Evolutionary conservation across 2,329 filamentous ascomycete genomes (phyloP).

Genomic region (Cladosporium phlei): DNA sequence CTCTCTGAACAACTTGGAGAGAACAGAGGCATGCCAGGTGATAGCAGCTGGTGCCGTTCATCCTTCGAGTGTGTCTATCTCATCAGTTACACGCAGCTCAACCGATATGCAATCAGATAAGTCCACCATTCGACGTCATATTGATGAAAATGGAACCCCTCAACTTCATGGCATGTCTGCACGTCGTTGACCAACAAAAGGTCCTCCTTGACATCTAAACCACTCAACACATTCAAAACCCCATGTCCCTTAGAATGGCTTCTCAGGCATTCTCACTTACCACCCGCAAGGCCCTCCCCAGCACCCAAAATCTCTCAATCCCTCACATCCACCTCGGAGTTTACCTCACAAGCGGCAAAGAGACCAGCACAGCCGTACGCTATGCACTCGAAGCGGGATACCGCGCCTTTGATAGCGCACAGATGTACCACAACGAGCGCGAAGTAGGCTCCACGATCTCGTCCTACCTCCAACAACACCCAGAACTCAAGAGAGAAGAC

Average conservation of each 20-base stretch:
- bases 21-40: too few species aligned
- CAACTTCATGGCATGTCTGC: too few species aligned
- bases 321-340: constrained; percentile 70
- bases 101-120: constrained; percentile 1
- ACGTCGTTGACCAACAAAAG: too few species aligned
- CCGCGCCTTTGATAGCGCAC: constrained; percentile 54
- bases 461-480: constrained; percentile 23
- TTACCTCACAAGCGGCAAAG: constrained; percentile 62
- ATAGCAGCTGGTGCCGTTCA: too few species aligned
- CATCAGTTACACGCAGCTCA: too few species aligned
- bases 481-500: constrained; percentile 57
- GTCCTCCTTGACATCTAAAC: too few species aligned
- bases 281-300: constrained; percentile 51
- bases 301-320: constrained; percentile 64
- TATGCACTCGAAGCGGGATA: constrained; percentile 41
- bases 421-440: constrained; percentile 67
- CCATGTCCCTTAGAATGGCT: constrained; percentile 17
- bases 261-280: constrained; percentile 34
- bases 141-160: too few species aligned
- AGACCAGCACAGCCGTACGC: constrained; percentile 54
- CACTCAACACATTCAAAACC: not conserved
- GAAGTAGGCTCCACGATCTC: constrained; percentile 63
- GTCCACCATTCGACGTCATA: constrained; percentile 8
- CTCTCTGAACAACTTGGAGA: too few species aligned
- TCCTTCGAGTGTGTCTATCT: too few species aligned